Percentiles rank a stretch among this genome's conserved stretches.
phyloP scores from a whole-genome alignment of 192 early-diverging fungal species.

The Obelidium mucronatum region DNA sequence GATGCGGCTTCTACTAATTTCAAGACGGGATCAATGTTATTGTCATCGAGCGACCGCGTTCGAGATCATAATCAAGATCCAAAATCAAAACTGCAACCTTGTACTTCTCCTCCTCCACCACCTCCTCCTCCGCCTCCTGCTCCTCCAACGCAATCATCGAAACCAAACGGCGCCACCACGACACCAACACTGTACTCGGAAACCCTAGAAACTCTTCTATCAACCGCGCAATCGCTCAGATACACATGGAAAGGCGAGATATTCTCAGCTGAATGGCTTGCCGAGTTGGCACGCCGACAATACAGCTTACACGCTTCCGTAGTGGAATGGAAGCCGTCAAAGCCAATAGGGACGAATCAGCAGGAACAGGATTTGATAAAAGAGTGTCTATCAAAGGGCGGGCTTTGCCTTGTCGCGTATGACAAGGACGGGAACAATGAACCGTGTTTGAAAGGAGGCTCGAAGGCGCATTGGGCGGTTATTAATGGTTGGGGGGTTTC shows the following conservation, averaged over 20 bases:
- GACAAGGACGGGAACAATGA: conserved; percentile 44
- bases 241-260: conserved; percentile 29
- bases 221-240: not conserved
- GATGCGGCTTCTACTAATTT: no score
- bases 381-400: not conserved
- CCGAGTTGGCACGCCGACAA: not conserved
- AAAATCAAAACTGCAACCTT: not conserved
- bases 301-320: not conserved
- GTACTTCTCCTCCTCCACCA: not conserved
- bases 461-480: conserved; percentile 41
- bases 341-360: not conserved
- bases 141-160: not conserved
- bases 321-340: conserved; percentile 1
- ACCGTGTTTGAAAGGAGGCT: conserved; percentile 28
- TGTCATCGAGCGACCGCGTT: not conserved
- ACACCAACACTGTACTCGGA: not conserved
- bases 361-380: not conserved
- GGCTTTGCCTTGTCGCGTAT: conserved; percentile 34
- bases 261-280: conserved; percentile 19
- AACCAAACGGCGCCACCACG: not conserved
- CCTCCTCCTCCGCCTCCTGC: not conserved
- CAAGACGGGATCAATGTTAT: no score
- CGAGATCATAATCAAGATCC: no score
- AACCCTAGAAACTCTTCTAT: not conserved
- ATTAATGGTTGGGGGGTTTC: no score